phyloP scores from a whole-genome alignment of 2,329 filamentous ascomycete genomes.

The Sporothrix pallida region DNA sequence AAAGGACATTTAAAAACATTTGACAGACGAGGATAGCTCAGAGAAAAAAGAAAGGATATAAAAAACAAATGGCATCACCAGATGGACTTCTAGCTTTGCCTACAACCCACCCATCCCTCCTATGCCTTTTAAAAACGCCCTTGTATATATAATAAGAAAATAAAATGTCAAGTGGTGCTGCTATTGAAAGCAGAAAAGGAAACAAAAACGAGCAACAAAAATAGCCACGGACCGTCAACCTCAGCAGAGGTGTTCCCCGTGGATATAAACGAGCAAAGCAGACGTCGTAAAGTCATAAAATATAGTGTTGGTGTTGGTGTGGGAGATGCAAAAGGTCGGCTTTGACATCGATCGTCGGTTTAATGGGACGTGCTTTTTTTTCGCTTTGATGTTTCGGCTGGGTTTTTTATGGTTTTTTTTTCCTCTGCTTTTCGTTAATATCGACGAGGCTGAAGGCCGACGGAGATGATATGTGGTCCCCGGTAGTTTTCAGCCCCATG shows the following conservation, averaged over 20 bases:
- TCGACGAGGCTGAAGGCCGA: slow-evolving; percentile 14
- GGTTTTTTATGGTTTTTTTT: background rate
- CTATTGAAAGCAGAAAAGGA: background rate
- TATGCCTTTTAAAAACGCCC: slow-evolving; percentile 20
- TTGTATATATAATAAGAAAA: background rate
- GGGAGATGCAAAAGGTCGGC: background rate
- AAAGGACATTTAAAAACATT: background rate
- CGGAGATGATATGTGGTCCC: slow-evolving; percentile 7
- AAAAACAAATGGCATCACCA: slow-evolving; percentile 5
- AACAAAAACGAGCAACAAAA: background rate
- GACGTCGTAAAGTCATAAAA: slow-evolving; percentile 28
- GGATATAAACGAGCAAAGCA: slow-evolving; percentile 22
- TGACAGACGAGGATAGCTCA: background rate
- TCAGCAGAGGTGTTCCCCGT: background rate
- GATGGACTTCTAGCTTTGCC: background rate
- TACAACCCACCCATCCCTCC: background rate
- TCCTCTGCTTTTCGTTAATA: slow-evolving; percentile 3
- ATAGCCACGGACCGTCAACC: background rate
- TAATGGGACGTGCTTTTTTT: too few relatives aligned
- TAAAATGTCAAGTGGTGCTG: background rate
- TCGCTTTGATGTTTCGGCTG: background rate
- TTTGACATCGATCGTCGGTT: background rate
- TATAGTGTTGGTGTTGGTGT: background rate
- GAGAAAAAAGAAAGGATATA: background rate
- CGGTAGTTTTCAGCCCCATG: slow-evolving; percentile 20